These are phyloP conservation scores for Solanum ahanhuiri DNA, from an alignment of 257 asterid genomes.

Conservation along the genomic window DNA sequence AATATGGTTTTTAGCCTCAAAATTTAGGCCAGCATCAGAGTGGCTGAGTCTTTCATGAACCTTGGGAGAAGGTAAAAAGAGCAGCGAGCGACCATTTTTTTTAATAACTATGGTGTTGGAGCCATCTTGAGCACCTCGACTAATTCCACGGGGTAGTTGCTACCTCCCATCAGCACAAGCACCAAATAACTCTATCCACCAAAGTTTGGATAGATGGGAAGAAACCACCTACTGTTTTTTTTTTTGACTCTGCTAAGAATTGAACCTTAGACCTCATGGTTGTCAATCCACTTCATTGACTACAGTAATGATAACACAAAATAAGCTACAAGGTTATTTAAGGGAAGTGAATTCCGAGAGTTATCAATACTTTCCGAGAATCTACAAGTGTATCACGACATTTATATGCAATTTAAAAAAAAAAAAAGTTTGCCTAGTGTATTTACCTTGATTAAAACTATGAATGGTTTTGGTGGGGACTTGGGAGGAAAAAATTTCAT, in stretches of 20 bases:
- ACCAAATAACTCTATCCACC: background rate
- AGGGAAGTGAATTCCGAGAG: background rate
- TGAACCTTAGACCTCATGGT: background rate
- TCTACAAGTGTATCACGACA: background rate
- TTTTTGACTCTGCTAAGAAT: background rate
- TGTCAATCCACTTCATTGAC: background rate
- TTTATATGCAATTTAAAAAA: background rate
- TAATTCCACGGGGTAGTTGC: background rate
- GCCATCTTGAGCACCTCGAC: background rate
- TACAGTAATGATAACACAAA: background rate
- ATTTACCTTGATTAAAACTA: background rate
- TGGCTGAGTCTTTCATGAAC: background rate
- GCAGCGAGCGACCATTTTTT: background rate
- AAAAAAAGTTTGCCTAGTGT: background rate
- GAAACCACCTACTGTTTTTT: background rate
- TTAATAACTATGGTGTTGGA: background rate
- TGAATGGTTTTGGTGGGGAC: background rate
- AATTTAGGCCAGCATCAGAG: background rate
- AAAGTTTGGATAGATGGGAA: background rate
- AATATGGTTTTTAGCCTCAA: background rate
- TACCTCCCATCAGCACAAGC: background rate
- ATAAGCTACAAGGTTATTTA: background rate
- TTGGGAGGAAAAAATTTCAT: background rate
- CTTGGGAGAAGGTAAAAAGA: background rate
- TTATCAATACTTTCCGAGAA: background rate